Base-by-base conservation (phyloP, 1,139 yeast species). In the Chernovozyma aurita region DNA sequence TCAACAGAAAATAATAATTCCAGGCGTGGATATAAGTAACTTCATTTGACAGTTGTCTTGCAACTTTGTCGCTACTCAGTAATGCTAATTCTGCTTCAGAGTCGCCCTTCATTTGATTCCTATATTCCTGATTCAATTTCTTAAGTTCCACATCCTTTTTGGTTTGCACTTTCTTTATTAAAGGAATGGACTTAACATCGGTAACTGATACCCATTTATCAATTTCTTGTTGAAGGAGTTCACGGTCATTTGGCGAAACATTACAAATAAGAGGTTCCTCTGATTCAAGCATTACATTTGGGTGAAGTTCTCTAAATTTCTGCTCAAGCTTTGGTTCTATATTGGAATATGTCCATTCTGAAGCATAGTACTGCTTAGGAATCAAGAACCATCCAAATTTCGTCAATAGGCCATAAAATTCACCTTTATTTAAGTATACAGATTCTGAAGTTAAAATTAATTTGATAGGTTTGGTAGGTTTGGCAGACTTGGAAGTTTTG, bases 301-400 rank as follows among this genome's bases (percentile, higher is more conserved):
- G n/a, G 20, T 28, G 18, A 18, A 18, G 12, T 11, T 28, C 30
- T 16, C n/a, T 16, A 18, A 5, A 18, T 7, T 4, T 18, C 7
- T 24, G 21, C 12, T 30, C 12, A 4, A 37, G 22, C 8, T 4
- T 9, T n/a, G 20, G 16, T 12, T 37, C 34, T 6, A 37, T 18
- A 15, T 31, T 36, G 3, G 41, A 40, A 3, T 47, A 40, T 3
- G 69, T 63, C 70, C 70, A 63, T 17, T 50, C 46, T 26, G 48
- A 45, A 7, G 61, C 57, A 36, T 52, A 61, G 32, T 47, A 53
- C 6, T 48, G 41, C 32, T 49, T 50, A 3, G 62, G 63, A 8
- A 67, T 49, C 0, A 50, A 48, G 18, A 55, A 57, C 73, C 73
- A 65, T 4, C 69, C 70, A 33, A 42, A 51, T 1, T 46, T 42